Evolutionary conservation across 768 basidiomycete species (phyloP).

Genomic region (Leccinum sublutescens): DNA sequence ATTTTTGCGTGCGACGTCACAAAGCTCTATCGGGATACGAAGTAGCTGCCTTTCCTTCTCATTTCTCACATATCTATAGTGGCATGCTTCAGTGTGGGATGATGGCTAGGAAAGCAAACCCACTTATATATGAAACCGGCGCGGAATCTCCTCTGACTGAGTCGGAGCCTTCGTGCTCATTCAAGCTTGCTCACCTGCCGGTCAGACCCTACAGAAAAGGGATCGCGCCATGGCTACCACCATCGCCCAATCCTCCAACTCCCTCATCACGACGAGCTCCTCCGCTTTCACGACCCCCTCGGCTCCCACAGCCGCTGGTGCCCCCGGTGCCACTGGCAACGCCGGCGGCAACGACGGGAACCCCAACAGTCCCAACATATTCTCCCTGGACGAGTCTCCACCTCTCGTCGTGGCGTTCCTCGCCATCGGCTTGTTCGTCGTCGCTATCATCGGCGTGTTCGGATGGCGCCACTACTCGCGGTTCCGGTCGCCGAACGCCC

Average conservation of each 20-base stretch:
- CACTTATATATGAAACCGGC: slow-evolving; percentile 14
- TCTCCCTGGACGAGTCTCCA: slow-evolving; percentile 42
- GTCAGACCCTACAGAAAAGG: slow-evolving; percentile 12
- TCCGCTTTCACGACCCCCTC: background rate
- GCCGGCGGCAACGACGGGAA: background rate
- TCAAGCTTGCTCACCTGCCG: background rate
- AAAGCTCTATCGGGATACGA: background rate
- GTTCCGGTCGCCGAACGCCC: slow-evolving; percentile 6
- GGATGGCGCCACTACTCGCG: slow-evolving; percentile 41
- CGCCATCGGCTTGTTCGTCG: slow-evolving; percentile 53
- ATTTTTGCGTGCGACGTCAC: slow-evolving; percentile 17
- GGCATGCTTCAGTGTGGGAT: slow-evolving; percentile 6
- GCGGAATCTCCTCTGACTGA: slow-evolving; percentile 4
- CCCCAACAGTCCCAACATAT: background rate
- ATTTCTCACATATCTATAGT: slow-evolving; percentile 13
- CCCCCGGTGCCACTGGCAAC: background rate
- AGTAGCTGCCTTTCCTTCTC: background rate
- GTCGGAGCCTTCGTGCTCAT: slow-evolving; percentile 15
- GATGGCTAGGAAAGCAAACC: background rate
- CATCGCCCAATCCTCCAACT: slow-evolving; percentile 2
- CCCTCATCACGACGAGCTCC: slow-evolving; percentile 8
- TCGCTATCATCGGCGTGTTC: slow-evolving; percentile 48
- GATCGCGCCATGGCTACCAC: slow-evolving; percentile 16
- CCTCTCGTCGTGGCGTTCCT: slow-evolving; percentile 60
- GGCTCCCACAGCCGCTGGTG: background rate